These are phyloP conservation scores for Sarocladium brachiariae DNA, from an alignment of 2,329 filamentous ascomycete species.

Conservation along the genomic window DNA sequence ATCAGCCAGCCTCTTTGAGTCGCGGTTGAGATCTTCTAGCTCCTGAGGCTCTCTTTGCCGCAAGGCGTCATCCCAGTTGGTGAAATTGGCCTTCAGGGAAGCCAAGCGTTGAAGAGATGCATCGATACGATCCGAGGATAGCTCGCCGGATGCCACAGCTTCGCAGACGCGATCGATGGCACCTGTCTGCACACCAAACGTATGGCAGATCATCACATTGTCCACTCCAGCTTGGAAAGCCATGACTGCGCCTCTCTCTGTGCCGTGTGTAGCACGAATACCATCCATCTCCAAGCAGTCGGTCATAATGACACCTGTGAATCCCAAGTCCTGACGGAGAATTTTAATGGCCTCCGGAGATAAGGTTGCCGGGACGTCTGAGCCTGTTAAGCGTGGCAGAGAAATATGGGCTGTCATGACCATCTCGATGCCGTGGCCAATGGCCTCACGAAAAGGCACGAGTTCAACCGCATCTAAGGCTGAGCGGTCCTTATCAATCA, in stretches of 20 bases:
- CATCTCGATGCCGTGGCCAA: constrained; percentile 19
- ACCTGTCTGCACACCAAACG: constrained; percentile 17
- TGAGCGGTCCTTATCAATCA: constrained; percentile 17
- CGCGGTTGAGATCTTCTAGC: constrained; percentile 14
- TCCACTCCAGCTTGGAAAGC: constrained; percentile 20
- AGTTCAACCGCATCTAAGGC: constrained; percentile 18
- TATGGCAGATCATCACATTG: constrained; percentile 23
- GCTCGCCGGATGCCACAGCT: constrained; percentile 14
- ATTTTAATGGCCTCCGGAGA: constrained; percentile 18
- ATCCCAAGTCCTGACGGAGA: constrained; percentile 17
- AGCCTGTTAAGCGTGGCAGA: constrained; percentile 16
- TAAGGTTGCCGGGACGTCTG: constrained; percentile 17
- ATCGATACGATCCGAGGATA: constrained; percentile 14
- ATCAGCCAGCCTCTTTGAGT: constrained; percentile 13
- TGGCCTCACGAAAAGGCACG: constrained; percentile 17
- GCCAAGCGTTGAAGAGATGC: constrained; percentile 15
- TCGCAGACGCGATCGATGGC: constrained; percentile 19
- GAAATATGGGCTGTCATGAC: constrained; percentile 23
- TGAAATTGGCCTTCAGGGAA: constrained; percentile 17
- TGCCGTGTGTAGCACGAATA: constrained; percentile 18
- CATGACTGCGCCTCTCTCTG: constrained; percentile 18
- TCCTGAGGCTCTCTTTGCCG: constrained; percentile 4
- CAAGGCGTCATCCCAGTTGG: constrained; percentile 18
- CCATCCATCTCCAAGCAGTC: constrained; percentile 23
- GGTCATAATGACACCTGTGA: constrained; percentile 19